Evolutionary conservation across 768 basidiomycete genomes (phyloP), one percentile per base, ranked within the genome.

Genomic region (Lactifluus volemus): DNA sequence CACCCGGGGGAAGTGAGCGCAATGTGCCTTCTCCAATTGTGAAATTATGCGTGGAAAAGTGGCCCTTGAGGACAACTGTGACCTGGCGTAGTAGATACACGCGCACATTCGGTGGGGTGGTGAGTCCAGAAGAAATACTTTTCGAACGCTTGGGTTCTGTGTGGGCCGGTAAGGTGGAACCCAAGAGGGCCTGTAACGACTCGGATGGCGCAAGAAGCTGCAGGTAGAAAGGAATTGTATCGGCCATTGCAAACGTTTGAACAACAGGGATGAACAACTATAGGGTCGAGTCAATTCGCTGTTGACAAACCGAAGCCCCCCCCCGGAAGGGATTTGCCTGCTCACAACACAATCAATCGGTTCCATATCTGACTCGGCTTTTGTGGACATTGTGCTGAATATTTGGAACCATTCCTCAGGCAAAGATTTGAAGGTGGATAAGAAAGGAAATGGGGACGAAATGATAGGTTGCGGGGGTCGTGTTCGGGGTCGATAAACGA

Each of bases 371-470:
- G 76, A 73, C 6, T 67, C 65, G 19, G 68, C 63, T 17, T 75
- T 73, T 32, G 75, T 73, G 48, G 75, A 70, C 66, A 86, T 68
- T n/a, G 69, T 68, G 32, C 77, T 75, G 12, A 74, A 71, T 7
- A 77, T 68, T 79, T 85, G 67, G 71, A 75, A 71, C 84, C 84
- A 88, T 68, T 88, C 86, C 67, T 86, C 86, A 8, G 86, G 85
- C 4, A 78, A 74, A 0, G 76, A 73, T 68, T 87, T 87, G 58
- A 88, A 69, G 3, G 80, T 78, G 0, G 80, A 78, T 61, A 84
- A 76, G 67, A 88, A 84, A 29, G 77, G 71, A 0, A 77, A 72
- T 12, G 72, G 72, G 4, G 61, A 66, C 1, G 76, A 70, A 12
- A 82, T 68, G 42, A 85, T 80, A 3, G 85, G 81, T 12, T 79